phyloP scores from a whole-genome alignment of 768 basidiomycete genomes.

The Pisolithus albus region DNA sequence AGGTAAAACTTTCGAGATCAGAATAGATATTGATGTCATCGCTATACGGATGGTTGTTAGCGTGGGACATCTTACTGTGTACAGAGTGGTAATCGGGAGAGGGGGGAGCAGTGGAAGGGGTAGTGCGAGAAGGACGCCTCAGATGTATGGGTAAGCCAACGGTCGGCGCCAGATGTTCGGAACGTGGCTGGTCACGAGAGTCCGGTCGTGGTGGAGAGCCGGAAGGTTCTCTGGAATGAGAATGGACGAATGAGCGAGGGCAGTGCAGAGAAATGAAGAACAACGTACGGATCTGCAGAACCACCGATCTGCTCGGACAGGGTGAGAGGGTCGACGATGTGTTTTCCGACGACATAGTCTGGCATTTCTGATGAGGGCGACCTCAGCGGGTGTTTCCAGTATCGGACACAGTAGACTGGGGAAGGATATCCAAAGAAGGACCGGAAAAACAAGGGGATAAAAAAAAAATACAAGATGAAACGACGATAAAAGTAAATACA shows the following conservation, averaged over 20 bases:
- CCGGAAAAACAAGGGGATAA: neutral
- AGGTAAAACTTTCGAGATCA: slow-evolving; percentile 35
- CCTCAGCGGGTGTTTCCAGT: neutral
- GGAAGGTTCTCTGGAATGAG: neutral
- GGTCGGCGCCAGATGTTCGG: neutral
- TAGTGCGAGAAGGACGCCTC: neutral
- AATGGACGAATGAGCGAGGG: neutral
- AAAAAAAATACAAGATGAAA: neutral
- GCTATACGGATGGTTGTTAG: neutral
- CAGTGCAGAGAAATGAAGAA: neutral
- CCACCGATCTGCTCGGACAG: slow-evolving; percentile 22
- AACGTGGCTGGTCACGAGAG: neutral
- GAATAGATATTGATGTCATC: slow-evolving; percentile 31
- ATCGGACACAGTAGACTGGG: neutral
- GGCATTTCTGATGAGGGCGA: neutral
- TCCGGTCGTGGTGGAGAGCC: neutral
- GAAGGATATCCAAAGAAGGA: neutral
- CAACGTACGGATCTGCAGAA: slow-evolving; percentile 5
- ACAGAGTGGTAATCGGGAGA: neutral
- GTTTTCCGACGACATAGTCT: slow-evolving; percentile 13
- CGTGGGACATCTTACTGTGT: neutral
- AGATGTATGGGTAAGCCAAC: neutral
- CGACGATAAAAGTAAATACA: neutral
- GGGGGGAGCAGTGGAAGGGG: neutral
- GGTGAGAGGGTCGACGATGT: slow-evolving; percentile 23